A percentile compares a stretch with the other conserved stretches of the same genome.
These are phyloP conservation scores for Pseudogymnoascus sp. DNA, from an alignment of 2,329 filamentous ascomycete genomes.

Conservation along the genomic window DNA sequence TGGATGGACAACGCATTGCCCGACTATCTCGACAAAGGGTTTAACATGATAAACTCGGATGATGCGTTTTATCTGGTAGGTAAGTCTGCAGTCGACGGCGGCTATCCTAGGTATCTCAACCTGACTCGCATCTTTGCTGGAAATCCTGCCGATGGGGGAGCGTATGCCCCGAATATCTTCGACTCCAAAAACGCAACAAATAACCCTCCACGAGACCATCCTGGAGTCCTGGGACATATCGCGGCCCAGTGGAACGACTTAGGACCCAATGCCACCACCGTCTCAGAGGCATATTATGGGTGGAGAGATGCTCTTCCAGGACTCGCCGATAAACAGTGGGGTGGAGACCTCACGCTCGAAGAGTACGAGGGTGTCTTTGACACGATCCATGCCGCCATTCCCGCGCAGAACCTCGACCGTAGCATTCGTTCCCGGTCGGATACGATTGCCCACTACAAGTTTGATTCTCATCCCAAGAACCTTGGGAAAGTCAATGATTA, in stretches of 20 bases:
- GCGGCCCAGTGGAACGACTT: slow-evolving; percentile 48
- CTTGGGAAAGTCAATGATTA: slow-evolving; percentile 22
- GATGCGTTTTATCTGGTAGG: slow-evolving; percentile 44
- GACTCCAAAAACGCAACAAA: slow-evolving; percentile 40
- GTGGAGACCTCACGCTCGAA: slow-evolving; percentile 35
- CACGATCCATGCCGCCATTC: slow-evolving; percentile 32
- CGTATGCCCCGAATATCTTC: slow-evolving; percentile 43
- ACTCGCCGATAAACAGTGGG: slow-evolving; percentile 46
- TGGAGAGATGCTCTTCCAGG: slow-evolving; percentile 43
- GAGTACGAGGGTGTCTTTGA: slow-evolving; percentile 34
- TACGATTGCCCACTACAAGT: slow-evolving; percentile 31
- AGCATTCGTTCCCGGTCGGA: slow-evolving; percentile 30
- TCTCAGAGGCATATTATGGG: slow-evolving; percentile 44
- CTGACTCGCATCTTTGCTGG: slow-evolving; percentile 32
- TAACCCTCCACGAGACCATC: slow-evolving; percentile 35
- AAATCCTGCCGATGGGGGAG: slow-evolving; percentile 28
- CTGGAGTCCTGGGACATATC: slow-evolving; percentile 40
- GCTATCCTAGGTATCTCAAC: slow-evolving; percentile 40
- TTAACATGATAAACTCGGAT: slow-evolving; percentile 45
- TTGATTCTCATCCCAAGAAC: slow-evolving; percentile 15
- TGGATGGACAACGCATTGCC: slow-evolving; percentile 41
- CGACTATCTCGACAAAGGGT: slow-evolving; percentile 32
- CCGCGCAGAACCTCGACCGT: slow-evolving; percentile 43
- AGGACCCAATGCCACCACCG: slow-evolving; percentile 42
- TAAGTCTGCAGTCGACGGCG: slow-evolving; percentile 36